Conservation (phyloP, 2,329 filamentous ascomycete species). For the Epichloe glyceriae region DNA sequence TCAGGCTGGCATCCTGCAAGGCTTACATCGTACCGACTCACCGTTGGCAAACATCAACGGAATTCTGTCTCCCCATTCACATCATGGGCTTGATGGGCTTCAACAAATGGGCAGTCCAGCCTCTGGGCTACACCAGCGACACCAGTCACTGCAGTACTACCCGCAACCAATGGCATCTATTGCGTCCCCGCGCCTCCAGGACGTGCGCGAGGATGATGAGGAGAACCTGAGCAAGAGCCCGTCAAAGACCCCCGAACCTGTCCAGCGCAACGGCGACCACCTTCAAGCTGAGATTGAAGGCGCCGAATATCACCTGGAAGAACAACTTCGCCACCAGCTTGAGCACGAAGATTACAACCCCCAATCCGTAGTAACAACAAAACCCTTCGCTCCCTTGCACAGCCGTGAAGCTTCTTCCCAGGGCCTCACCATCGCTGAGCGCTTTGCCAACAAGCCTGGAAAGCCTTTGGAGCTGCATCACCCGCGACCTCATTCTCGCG, state of each 20-base stretch:
- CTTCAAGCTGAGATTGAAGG: conserved; percentile 78
- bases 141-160: conserved; percentile 47
- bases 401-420: conserved; percentile 34
- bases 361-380: conserved; percentile 23
- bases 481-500: conserved; percentile 59
- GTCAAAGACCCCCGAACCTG: conserved; percentile 40
- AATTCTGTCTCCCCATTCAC: conserved; percentile 51
- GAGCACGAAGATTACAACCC: conserved; percentile 69
- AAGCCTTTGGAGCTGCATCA: conserved; percentile 52
- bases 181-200: conserved; percentile 51
- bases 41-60: conserved; percentile 43
- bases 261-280: conserved; percentile 45
- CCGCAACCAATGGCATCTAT: conserved; percentile 40
- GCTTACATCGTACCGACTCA: conserved; percentile 44
- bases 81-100: conserved; percentile 42
- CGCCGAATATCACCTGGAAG: conserved; percentile 72
- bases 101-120: conserved; percentile 27
- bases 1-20: conserved; percentile 42
- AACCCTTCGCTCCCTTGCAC: conserved; percentile 20
- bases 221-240: conserved; percentile 39
- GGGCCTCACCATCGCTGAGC: conserved; percentile 34
- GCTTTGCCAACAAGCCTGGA: conserved; percentile 40
- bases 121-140: conserved; percentile 38
- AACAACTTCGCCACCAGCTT: conserved; percentile 64
- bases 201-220: conserved; percentile 63